Evolutionary conservation across 352 stramenopile genomes (phyloP).

Genomic region (Globisporangium rhizosaccharum): DNA sequence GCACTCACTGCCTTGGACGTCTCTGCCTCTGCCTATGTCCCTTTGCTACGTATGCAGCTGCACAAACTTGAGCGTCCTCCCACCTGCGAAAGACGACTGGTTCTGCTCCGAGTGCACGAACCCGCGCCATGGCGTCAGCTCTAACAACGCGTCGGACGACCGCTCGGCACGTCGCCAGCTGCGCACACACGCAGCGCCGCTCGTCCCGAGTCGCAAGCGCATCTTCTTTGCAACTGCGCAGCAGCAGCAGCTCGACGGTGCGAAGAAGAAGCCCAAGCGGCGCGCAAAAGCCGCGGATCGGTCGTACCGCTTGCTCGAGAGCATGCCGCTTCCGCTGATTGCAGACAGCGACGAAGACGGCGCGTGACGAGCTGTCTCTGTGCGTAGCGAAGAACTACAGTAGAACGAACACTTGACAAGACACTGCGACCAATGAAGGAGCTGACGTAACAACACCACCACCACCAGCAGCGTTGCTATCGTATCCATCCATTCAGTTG

Average conservation of each 20-base stretch:
- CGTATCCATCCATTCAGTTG: background rate
- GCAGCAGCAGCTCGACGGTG: conserved; percentile 15
- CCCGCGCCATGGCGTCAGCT: conserved; percentile 8
- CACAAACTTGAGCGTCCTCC: conserved; percentile 58
- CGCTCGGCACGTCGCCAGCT: conserved; percentile 30
- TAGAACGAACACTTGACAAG: background rate
- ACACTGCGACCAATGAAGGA: background rate
- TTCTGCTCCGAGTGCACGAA: conserved; percentile 72
- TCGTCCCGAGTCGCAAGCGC: conserved; percentile 56
- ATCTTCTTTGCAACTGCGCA: conserved; percentile 43
- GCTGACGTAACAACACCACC: too few relatives aligned
- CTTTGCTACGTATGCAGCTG: conserved; percentile 25
- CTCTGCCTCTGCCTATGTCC: background rate
- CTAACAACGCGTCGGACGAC: conserved; percentile 17
- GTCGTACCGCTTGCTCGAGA: conserved; percentile 60
- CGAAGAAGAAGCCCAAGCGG: conserved; percentile 53
- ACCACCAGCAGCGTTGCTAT: background rate
- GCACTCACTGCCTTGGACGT: background rate
- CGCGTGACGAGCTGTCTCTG: background rate
- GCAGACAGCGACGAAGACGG: conserved; percentile 23
- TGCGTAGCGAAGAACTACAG: background rate
- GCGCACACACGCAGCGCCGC: conserved; percentile 31
- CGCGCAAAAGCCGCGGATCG: conserved; percentile 36
- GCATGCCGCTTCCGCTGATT: conserved; percentile 41
- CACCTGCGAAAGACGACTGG: conserved; percentile 47